Percentiles rank a stretch among this genome's conserved stretches.
These are phyloP conservation scores for Dioscorea dumetorum DNA, from an alignment of 106 monocot species.

Conservation along the genomic window DNA sequence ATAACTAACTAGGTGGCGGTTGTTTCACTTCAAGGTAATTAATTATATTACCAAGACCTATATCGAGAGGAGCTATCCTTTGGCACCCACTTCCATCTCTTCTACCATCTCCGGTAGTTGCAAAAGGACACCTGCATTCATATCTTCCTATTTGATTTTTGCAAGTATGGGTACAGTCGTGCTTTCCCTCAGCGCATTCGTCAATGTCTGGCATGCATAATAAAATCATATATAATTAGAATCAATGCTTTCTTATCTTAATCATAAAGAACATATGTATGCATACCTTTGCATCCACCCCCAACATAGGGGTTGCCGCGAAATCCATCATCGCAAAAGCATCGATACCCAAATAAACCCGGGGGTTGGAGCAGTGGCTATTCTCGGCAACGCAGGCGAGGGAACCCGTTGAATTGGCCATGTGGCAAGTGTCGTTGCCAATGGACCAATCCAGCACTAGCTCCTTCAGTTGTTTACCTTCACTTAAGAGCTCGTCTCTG, in stretches of 20 bases:
- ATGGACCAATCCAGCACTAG: constrained; percentile 2
- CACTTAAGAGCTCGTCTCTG: not conserved
- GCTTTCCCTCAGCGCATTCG: constrained; percentile 4
- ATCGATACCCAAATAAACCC: constrained; percentile 5
- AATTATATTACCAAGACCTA: not conserved
- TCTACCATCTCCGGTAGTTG: not conserved
- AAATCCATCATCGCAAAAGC: constrained; percentile 26
- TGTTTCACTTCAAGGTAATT: not conserved
- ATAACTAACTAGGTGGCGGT: not conserved
- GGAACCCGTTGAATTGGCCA: not conserved
- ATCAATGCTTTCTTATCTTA: not conserved
- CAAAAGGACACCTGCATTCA: constrained; percentile 1
- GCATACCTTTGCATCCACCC: constrained; percentile 39
- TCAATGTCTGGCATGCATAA: constrained; percentile 12
- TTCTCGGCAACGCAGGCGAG: not conserved
- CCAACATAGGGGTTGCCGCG: constrained; percentile 39
- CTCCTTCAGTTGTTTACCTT: not conserved
- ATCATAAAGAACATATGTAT: not conserved
- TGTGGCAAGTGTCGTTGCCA: not conserved
- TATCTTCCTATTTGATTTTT: not conserved
- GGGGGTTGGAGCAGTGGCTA: not conserved
- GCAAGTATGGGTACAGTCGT: not conserved
- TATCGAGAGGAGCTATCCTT: not conserved
- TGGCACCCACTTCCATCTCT: constrained; percentile 5
- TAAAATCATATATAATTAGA: not conserved